Evolutionary conservation across 306 rosid genomes (phyloP), one percentile per base, ranked within the genome.

Genomic region (Echinosophora koreensis): DNA sequence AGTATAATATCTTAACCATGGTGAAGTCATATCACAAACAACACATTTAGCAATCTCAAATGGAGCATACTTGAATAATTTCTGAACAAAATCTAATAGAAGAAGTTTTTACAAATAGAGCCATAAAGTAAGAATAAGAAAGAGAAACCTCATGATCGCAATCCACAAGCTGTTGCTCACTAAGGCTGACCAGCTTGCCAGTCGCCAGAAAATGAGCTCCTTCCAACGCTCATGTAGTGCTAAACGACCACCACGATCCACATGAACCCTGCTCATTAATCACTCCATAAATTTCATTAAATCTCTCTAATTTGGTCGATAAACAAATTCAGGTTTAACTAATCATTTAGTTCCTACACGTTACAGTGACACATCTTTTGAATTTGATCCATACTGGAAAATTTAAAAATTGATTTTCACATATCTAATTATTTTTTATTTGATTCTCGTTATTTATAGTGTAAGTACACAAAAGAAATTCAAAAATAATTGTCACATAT

Each of bases 101-200:
- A 22, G 22, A 22, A 22, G 22, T 22, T 62, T 59, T 35, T n/a
- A 12, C 8, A 73, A 1, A 49, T 2, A 74, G 13, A 49, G 42
- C n/a, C 35, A 59, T 32, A 11, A 51, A 30, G 64, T 38, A 46
- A 58, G 14, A 15, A 59, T 74, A 34, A 5, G 10, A 47, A 79
- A 83, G 80, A 87, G 89, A 64, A 68, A 91, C 97, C 97, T 88
- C 93, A 4, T 91, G 93, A 71, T 91, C 97, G 38, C 96, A 93
- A 74, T 93, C 98, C 80, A 93, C 98, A 42, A 93, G 97, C 86
- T 88, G 98, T 68, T 90, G 96, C 78, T 89, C 96, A 17, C 98
- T 88, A 28, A 93, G 87, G 85, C 96, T 88, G 42, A 83, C 77
- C 4, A 91, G 91, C 78, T 88, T 83, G 55, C 96, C 96, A 11